Percentiles rank a stretch among this genome's conserved stretches.
phyloP scores from a whole-genome alignment of 352 stramenopile species.

The Aphanomyces stellatus region DNA sequence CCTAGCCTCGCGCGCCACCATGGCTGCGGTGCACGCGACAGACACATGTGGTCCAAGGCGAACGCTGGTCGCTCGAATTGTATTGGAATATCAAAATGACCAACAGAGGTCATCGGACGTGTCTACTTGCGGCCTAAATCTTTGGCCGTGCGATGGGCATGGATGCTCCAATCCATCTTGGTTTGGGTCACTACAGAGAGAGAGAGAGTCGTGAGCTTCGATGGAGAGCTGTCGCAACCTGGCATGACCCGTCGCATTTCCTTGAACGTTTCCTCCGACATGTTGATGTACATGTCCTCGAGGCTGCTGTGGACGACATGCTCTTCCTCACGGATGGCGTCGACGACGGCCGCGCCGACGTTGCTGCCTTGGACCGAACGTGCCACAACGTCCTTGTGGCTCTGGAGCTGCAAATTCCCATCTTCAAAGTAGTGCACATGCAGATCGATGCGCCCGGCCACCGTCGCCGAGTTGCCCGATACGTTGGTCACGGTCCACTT shows the following conservation, averaged over 20 bases:
- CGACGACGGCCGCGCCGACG: conserved; percentile 54
- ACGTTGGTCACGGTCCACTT: conserved; percentile 48
- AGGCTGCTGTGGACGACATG: conserved; percentile 83
- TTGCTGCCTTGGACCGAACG: background rate
- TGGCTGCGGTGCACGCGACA: no score
- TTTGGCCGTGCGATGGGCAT: conserved; percentile 71
- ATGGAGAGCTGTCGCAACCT: conserved; percentile 31
- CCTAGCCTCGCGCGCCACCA: no score
- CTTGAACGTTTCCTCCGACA: conserved; percentile 92
- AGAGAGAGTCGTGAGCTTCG: no score
- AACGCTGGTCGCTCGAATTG: no score
- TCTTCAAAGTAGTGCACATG: conserved; percentile 96
- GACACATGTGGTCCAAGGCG: no score
- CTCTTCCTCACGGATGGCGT: conserved; percentile 72
- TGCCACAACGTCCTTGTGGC: conserved; percentile 42
- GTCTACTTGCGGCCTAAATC: conserved; percentile 63
- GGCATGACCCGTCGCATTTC: conserved; percentile 94
- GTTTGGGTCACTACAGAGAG: conserved; percentile 77
- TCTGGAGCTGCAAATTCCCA: conserved; percentile 91
- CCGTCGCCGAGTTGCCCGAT: conserved; percentile 21
- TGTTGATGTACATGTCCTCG: conserved; percentile 93
- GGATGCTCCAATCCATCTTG: conserved; percentile 85
- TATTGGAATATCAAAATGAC: no score
- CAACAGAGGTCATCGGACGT: background rate
- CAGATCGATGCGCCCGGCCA: conserved; percentile 59